Evolutionary conservation across 352 stramenopile genomes (phyloP).

Genomic region (Phytopythium vexans): DNA sequence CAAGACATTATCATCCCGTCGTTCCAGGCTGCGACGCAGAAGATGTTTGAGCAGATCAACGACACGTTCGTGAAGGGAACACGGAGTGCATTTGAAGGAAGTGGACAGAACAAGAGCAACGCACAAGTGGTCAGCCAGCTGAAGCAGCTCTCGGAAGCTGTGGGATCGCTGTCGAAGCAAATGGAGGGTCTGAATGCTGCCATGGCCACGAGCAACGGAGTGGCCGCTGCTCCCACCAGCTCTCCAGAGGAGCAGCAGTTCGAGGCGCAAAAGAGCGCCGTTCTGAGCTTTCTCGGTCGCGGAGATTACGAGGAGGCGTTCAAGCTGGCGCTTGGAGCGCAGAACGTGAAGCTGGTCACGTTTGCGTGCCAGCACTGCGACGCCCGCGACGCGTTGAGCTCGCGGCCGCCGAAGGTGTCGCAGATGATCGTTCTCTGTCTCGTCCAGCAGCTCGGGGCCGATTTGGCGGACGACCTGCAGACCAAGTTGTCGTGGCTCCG

Average conservation of each 20-base stretch:
- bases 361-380: slow-evolving; percentile 74
- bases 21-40: slow-evolving; percentile 84
- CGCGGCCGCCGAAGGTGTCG: slow-evolving; percentile 67
- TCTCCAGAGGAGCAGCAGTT: slow-evolving; percentile 54
- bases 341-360: slow-evolving; percentile 71
- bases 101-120: slow-evolving; percentile 49
- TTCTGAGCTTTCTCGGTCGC: slow-evolving; percentile 41
- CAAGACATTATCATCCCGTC: slow-evolving; percentile 85
- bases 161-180: slow-evolving; percentile 60
- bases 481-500: slow-evolving; percentile 78
- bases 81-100: slow-evolving; percentile 55
- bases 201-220: slow-evolving; percentile 21
- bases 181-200: slow-evolving; percentile 45
- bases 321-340: slow-evolving; percentile 72
- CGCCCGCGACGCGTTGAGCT: slow-evolving; percentile 53
- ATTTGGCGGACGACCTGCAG: slow-evolving; percentile 57
- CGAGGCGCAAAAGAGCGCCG: slow-evolving; percentile 51
- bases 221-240: slow-evolving; percentile 12
- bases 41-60: slow-evolving; percentile 90
- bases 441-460: slow-evolving; percentile 77
- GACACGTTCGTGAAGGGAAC: slow-evolving; percentile 78
- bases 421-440: slow-evolving; percentile 85
- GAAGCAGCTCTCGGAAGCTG: slow-evolving; percentile 56
- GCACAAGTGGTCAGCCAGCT: slow-evolving; percentile 59
- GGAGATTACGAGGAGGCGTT: slow-evolving; percentile 80